These are phyloP conservation scores for Anthracocystis setariae DNA, from an alignment of 1,284 basidiomycete species.

Conservation along the genomic window DNA sequence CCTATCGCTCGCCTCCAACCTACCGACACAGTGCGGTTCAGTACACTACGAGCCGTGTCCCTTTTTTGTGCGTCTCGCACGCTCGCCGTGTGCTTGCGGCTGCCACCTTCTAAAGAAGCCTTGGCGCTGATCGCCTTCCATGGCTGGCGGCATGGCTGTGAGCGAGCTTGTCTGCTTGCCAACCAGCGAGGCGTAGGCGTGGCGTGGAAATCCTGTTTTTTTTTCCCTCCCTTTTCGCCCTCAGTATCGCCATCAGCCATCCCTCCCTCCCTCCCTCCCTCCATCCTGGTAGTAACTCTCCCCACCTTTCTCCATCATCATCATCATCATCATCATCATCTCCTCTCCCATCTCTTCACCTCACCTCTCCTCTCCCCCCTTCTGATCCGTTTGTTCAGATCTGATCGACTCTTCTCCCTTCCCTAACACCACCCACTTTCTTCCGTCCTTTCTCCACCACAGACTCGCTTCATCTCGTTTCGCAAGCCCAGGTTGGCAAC, in stretches of 20 bases:
- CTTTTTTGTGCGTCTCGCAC: not conserved
- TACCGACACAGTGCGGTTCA: too few species aligned
- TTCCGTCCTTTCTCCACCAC: not conserved
- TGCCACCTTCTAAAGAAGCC: not conserved
- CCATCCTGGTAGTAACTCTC: too few species aligned
- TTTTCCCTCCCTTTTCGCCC: too few species aligned
- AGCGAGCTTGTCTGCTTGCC: too few species aligned
- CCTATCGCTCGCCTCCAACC: too few species aligned
- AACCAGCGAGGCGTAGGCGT: too few species aligned
- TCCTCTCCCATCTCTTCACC: not conserved
- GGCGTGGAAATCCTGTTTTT: too few species aligned
- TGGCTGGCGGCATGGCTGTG: not conserved
- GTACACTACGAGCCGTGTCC: not conserved
- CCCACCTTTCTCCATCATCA: conserved; percentile 11
- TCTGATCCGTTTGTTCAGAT: conserved; percentile 15
- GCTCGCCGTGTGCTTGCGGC: not conserved
- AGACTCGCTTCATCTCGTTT: conserved; percentile 6
- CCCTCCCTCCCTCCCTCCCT: too few species aligned
- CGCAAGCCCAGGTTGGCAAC: conserved; percentile 29
- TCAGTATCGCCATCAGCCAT: too few species aligned
- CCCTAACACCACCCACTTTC: conserved; percentile 1
- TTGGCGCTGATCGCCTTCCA: not conserved
- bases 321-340: conserved; percentile 14
- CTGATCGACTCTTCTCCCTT: not conserved
- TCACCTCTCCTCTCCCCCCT: conserved; percentile 7